Conservation (phyloP, 371 early-diverging fungal genomes). For the Encephalitozoon romaleae region DNA sequence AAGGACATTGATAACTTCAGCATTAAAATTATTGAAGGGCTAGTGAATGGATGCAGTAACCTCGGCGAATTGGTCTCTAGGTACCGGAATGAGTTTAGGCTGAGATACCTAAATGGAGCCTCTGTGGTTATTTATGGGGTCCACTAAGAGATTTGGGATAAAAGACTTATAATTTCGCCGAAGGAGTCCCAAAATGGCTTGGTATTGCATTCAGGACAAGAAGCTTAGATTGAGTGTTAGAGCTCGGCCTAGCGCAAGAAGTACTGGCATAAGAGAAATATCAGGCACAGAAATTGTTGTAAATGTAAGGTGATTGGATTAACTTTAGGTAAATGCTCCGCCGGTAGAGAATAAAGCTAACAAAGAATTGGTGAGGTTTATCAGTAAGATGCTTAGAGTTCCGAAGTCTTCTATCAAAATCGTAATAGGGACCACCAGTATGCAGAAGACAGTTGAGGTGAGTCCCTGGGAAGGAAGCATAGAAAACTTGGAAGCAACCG, state of each 20-base stretch:
- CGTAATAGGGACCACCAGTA: background rate
- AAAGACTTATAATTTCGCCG: background rate
- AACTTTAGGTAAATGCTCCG: slow-evolving; percentile 15
- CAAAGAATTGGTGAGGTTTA: slow-evolving; percentile 13
- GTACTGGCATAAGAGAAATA: background rate
- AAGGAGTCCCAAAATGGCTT: background rate
- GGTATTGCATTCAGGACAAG: background rate
- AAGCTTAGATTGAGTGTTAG: background rate
- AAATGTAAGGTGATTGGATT: background rate
- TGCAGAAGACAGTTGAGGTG: slow-evolving; percentile 16
- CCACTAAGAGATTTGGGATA: background rate
- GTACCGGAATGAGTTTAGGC: slow-evolving; percentile 67
- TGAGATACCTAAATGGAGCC: slow-evolving; percentile 79
- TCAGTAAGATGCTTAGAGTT: slow-evolving; percentile 24
- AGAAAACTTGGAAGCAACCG: background rate
- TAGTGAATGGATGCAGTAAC: slow-evolving; percentile 47
- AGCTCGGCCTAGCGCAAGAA: background rate
- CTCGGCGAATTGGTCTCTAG: slow-evolving; percentile 69
- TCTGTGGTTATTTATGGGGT: slow-evolving; percentile 83
- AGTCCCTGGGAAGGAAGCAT: background rate
- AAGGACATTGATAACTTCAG: slow-evolving; percentile 77
- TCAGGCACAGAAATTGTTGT: background rate
- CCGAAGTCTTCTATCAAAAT: background rate
- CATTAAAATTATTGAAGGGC: slow-evolving; percentile 63
- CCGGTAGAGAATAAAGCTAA: slow-evolving; percentile 41